Evolutionary conservation across 2,329 filamentous ascomycete species (phyloP).

Genomic region (Penicillium sp.): DNA sequence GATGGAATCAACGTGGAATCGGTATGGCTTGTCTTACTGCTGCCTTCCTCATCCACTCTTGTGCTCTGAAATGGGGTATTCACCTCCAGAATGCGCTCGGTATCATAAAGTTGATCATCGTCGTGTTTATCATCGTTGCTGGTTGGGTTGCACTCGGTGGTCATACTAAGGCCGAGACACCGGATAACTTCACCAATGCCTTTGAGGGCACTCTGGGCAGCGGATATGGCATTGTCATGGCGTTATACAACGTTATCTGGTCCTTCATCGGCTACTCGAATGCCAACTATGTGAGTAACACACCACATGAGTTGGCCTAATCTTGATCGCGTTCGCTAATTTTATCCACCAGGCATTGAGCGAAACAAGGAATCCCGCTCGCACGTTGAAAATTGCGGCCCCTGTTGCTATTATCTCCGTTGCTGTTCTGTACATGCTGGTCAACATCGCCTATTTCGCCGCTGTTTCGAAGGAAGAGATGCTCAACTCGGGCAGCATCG

Average conservation of each 20-base stretch:
- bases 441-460: conserved; percentile 58
- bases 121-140: conserved; percentile 47
- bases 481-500: conserved; percentile 50
- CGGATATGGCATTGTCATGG: conserved; percentile 53
- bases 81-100: conserved; percentile 50
- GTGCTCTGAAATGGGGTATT: conserved; percentile 48
- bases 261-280: conserved; percentile 60
- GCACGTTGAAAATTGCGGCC: conserved; percentile 56
- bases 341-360: conserved; percentile 43
- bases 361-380: conserved; percentile 56
- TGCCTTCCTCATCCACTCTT: conserved; percentile 48
- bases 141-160: conserved; percentile 42
- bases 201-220: conserved; percentile 39
- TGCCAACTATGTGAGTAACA: conserved; percentile 54
- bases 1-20: conserved; percentile 51
- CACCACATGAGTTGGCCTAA: background rate
- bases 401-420: conserved; percentile 54
- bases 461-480: conserved; percentile 57
- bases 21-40: conserved; percentile 48
- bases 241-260: conserved; percentile 60
- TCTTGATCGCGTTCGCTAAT: conserved; percentile 17
- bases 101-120: conserved; percentile 49
- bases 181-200: conserved; percentile 38
- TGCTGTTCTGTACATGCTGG: conserved; percentile 55
- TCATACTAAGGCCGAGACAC: conserved; percentile 36